Evolutionary conservation across 179 eudicot species (phyloP).

Genomic region (Beta corolliflora): DNA sequence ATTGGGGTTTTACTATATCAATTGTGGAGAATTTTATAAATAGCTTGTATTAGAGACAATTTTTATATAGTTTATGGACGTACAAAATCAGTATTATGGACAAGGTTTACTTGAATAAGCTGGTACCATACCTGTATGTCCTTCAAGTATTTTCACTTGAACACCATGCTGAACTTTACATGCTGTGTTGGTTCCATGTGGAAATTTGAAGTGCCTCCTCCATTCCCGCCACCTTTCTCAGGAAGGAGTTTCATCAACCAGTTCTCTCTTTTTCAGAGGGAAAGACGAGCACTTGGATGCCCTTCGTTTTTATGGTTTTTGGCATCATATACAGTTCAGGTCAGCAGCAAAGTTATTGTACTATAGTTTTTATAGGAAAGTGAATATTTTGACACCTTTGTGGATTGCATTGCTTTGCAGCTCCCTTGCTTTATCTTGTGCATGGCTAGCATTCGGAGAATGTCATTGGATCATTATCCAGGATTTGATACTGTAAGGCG

Average conservation of each 20-base stretch:
- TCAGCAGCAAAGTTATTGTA: slow-evolving; percentile 25
- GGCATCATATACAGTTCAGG: slow-evolving; percentile 65
- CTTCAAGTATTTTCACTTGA: slow-evolving; percentile 38
- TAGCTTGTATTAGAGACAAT: no score
- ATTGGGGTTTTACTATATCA: background rate
- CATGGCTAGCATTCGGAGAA: slow-evolving; percentile 68
- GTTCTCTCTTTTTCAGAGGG: slow-evolving; percentile 54
- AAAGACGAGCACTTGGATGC: slow-evolving; percentile 70
- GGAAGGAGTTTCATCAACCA: slow-evolving; percentile 64
- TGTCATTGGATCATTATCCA: slow-evolving; percentile 80
- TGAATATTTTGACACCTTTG: slow-evolving; percentile 7
- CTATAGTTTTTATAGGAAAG: background rate
- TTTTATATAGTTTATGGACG: background rate
- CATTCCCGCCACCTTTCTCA: slow-evolving; percentile 90
- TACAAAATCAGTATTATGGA: background rate
- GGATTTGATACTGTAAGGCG: slow-evolving; percentile 88
- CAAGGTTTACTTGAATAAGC: background rate
- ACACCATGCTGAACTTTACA: slow-evolving; percentile 46
- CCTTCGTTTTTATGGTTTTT: slow-evolving; percentile 80
- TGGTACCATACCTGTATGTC: slow-evolving; percentile 17
- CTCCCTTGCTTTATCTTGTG: slow-evolving; percentile 82
- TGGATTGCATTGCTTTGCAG: slow-evolving; percentile 48
- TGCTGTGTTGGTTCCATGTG: slow-evolving; percentile 28
- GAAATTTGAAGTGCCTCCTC: slow-evolving; percentile 89
- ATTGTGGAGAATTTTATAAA: background rate